A percentile compares a stretch with the other conserved stretches of the same genome.
These are phyloP conservation scores for Cyclocybe aegerita DNA, from an alignment of 768 basidiomycete species.

Conservation along the genomic window DNA sequence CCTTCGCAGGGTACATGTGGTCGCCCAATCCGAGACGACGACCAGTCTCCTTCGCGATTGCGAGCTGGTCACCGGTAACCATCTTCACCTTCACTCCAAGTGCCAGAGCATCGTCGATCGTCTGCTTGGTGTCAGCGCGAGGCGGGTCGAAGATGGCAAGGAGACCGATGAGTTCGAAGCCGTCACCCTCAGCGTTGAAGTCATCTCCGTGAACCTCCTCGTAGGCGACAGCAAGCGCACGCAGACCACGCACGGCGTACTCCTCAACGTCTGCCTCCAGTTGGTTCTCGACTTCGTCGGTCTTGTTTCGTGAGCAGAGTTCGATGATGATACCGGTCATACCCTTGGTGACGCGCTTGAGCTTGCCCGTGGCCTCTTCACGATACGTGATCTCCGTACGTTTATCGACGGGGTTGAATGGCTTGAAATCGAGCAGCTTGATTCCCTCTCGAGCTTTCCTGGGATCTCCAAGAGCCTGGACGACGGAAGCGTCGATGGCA, in stretches of 20 bases:
- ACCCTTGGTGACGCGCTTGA: slow-evolving; percentile 99
- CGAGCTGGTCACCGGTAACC: slow-evolving; percentile 99
- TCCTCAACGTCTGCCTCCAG: slow-evolving; percentile 96
- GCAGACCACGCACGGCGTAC: slow-evolving; percentile 93
- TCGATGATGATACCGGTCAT: slow-evolving; percentile 99
- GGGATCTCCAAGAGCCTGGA: slow-evolving; percentile 72
- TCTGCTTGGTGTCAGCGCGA: slow-evolving; percentile 97
- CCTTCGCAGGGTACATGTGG: slow-evolving; percentile 99
- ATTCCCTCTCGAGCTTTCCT: slow-evolving; percentile 83
- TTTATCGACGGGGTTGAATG: slow-evolving; percentile 99
- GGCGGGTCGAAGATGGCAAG: slow-evolving; percentile 98
- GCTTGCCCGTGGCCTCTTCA: slow-evolving; percentile 87
- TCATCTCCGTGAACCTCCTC: slow-evolving; percentile 90
- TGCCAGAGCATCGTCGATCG: slow-evolving; percentile 93
- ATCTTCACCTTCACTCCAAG: slow-evolving; percentile 99
- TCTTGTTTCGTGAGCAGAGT: slow-evolving; percentile 96
- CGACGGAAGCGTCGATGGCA: slow-evolving; percentile 90
- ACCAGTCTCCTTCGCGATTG: slow-evolving; percentile 98
- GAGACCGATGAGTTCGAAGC: slow-evolving; percentile 96
- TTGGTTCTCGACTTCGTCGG: slow-evolving; percentile 83
- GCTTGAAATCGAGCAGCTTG: slow-evolving; percentile 97
- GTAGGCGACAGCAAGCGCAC: slow-evolving; percentile 94
- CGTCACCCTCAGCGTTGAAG: slow-evolving; percentile 84
- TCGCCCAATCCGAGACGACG: slow-evolving; percentile 97
- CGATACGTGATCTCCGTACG: slow-evolving; percentile 98